Evolutionary conservation across 495 filamentous ascomycete species (phyloP), one percentile per base, ranked within the genome.

Genomic region (Lindgomyces ingoldianus): DNA sequence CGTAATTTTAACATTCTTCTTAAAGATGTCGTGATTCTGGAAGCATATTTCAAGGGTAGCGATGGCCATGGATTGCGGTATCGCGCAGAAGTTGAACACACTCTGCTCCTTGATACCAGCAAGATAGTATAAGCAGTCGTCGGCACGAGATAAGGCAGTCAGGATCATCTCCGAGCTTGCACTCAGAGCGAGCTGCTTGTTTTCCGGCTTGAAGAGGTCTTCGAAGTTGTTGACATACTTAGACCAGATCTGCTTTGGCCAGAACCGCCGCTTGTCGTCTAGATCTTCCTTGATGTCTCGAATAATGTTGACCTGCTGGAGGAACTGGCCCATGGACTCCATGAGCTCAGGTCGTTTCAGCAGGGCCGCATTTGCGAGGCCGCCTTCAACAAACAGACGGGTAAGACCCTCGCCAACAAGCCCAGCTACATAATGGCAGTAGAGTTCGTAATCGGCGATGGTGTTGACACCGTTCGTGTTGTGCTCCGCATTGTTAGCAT

Each of bases 81-180:
- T 98, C 45, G 95, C 93, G 45, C 91, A 91, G 74, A 98, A 98
- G 81, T 98, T 98, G 88, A 98, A 98, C n/a, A 96, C 91, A 74
- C 90, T 94, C 78, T 98, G 94, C 75, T 98, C 94, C 60, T 89
- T 90, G 46, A 98, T 83, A 21, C 92, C 95, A 22, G 95, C 95
- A 78, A 98, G 89, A 80, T 98, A 98, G 80, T 92, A 98, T 9
- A 98, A 79, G 76, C 93, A 97, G 69, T 98, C 91, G 64, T 96
- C 91, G 27, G 86, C 91, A 67, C 96, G 91, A 73, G 85, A 82
- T 48, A 98, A 83, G 19, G 93, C 88, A 58, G 93, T 89, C 41
- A 98, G 79, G 21, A 96, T 86, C 93, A 98, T 95, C 69, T 98
- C 91, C 0, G 92, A 96, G 73, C 87, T 91, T 77, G 91, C 96